Percentiles rank a stretch among this genome's conserved stretches.
phyloP scores from a whole-genome alignment of 805 yeast genomes.

The Ogataea haglerorum region DNA sequence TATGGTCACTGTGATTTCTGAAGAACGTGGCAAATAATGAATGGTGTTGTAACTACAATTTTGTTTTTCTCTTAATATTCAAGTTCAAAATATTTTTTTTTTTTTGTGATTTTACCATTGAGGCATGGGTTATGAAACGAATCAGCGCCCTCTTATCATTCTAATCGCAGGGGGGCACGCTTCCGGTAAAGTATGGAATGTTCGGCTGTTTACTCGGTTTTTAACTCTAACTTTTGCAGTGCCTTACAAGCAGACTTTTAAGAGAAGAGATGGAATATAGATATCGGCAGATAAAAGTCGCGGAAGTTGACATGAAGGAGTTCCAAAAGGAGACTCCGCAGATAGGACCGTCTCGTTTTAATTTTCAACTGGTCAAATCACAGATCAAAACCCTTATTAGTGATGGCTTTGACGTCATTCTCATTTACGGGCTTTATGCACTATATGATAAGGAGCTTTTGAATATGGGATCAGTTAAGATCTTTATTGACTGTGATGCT shows the following conservation, averaged over 20 bases:
- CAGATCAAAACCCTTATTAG: conserved; percentile 10
- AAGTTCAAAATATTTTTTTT: no score
- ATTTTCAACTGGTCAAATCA: conserved; percentile 31
- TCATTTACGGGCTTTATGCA: conserved; percentile 80
- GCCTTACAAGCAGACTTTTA: conserved; percentile 8
- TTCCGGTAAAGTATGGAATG: conserved; percentile 31
- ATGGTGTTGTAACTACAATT: no score
- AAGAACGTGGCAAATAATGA: no score
- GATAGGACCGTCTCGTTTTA: conserved; percentile 39
- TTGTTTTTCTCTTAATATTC: no score
- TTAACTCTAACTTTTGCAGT: background rate
- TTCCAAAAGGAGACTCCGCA: conserved; percentile 2
- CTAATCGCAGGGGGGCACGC: conserved; percentile 37
- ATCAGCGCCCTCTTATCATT: conserved; percentile 15
- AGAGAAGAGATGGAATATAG: conserved; percentile 23
- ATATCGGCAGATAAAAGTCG: conserved; percentile 17
- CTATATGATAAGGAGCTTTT: conserved; percentile 59
- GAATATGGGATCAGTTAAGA: conserved; percentile 55
- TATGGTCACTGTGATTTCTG: no score
- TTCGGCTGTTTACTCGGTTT: no score
- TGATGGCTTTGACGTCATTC: conserved; percentile 31
- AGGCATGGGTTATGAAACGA: background rate
- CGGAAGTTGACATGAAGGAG: conserved; percentile 26
- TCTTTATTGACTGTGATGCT: conserved; percentile 80
- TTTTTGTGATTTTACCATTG: no score